A percentile compares a stretch with the other conserved stretches of the same genome.
These are phyloP conservation scores for Baorangia bicolor DNA, from an alignment of 768 basidiomycete species.

Conservation along the genomic window DNA sequence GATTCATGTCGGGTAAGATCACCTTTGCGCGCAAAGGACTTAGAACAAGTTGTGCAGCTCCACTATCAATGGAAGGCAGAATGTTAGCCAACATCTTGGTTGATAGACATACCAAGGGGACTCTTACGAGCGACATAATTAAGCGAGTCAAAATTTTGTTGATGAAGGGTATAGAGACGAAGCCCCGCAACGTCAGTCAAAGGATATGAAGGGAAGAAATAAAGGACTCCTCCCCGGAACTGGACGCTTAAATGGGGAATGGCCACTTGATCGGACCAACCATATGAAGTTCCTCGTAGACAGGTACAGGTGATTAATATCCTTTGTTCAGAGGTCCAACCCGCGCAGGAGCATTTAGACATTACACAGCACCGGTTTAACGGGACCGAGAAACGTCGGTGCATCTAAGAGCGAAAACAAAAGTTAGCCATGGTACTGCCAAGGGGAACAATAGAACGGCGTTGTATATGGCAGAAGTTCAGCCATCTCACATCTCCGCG, in stretches of 20 bases:
- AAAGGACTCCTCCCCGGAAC: neutral
- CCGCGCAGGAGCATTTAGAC: slow-evolving; percentile 1
- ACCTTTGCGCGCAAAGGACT: slow-evolving; percentile 52
- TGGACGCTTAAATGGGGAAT: slow-evolving; percentile 20
- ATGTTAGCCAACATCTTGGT: neutral
- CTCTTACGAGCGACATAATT: slow-evolving; percentile 26
- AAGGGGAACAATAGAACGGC: slow-evolving; percentile 25
- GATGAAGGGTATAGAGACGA: slow-evolving; percentile 36
- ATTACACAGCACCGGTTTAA: neutral
- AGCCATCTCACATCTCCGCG: slow-evolving; percentile 8
- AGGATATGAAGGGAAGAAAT: slow-evolving; percentile 12
- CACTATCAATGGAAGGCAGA: slow-evolving; percentile 26
- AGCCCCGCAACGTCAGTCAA: slow-evolving; percentile 45
- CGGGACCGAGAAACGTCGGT: slow-evolving; percentile 12
- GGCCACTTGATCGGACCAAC: slow-evolving; percentile 10
- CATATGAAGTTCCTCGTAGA: slow-evolving; percentile 7
- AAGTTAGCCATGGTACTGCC: slow-evolving; percentile 12
- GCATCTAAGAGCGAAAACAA: slow-evolving; percentile 21
- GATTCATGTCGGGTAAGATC: slow-evolving; percentile 59
- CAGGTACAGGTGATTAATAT: slow-evolving; percentile 5
- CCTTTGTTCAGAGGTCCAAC: slow-evolving; percentile 23
- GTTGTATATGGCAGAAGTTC: slow-evolving; percentile 2
- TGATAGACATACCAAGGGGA: neutral
- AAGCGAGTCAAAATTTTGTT: slow-evolving; percentile 1
- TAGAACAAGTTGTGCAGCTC: slow-evolving; percentile 45